Base-by-base conservation (phyloP, 768 basidiomycete genomes). In the Chalciporus chontae region DNA sequence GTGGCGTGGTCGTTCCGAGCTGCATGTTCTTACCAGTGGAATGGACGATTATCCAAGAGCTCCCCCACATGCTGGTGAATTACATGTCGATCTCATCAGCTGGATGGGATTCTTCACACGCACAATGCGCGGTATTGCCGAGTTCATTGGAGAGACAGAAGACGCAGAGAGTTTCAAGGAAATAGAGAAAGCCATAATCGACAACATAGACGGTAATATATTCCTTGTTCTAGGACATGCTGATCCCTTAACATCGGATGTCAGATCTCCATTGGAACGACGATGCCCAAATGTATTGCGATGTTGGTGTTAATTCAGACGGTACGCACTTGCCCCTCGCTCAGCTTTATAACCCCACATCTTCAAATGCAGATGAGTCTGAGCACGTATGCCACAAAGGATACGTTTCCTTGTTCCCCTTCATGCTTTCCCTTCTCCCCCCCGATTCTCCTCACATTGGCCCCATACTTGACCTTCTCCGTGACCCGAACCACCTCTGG, bases 41-140 rank as follows among this genome's bases (percentile, higher is more conserved):
- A 85, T 98, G 84, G 94, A 98, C 65, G 94, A 98, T 69, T 97
- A 94, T 67, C 94, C 94, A 10, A 79, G 94, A 47, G 93, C 89
- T 13, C 81, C 84, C 23, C 87, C 94, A 6, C 91, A 94, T 61
- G 77, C 84, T 2, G 94, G 95, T 43, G 94, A 97, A 71, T 73
- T 98, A 41, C 94, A 98, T 66, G 67, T 97, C 51, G 94, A 98
- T 68, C 70, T 97, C 50, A 90, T 94, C 55, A 87, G 88, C 26
- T 98, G 94, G 94, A 91, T 97, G 84, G 94, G 81, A 4, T 96
- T 93, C 75, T 98, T 97, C 69, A 81, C 90, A 29, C 76, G 87
- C 56, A 97, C 94, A 24, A 98, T 98, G 94, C 79, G 76, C 45
- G 88, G 87, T 41, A 88, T 98, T 50, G 87, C 94, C 0, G 84